Evolutionary conservation across 306 rosid species (phyloP).

Genomic region (Cucumis cinereus): DNA sequence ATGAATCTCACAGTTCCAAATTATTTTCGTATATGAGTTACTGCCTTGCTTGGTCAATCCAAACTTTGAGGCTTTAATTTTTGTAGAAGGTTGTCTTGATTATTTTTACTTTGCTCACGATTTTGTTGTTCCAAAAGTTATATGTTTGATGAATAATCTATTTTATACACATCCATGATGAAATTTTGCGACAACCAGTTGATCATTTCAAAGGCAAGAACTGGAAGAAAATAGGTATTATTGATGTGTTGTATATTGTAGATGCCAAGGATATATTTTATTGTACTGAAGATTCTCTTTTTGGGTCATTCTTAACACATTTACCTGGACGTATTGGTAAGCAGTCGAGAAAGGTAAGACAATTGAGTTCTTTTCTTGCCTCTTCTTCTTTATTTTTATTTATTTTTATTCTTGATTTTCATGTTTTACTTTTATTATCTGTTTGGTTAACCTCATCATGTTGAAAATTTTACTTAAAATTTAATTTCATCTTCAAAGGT

Average conservation of each 20-base stretch:
- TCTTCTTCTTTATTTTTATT: no score
- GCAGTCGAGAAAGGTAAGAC: constrained; percentile 97
- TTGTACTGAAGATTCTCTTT: background rate
- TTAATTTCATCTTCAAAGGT: constrained; percentile 41
- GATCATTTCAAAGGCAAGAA: constrained; percentile 88
- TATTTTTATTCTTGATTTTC: background rate
- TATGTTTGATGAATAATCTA: background rate
- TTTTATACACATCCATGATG: constrained; percentile 43
- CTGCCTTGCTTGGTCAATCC: no score
- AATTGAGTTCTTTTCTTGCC: background rate
- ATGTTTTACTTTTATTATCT: background rate
- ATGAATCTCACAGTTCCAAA: no score
- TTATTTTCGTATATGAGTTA: no score
- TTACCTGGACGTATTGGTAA: constrained; percentile 99
- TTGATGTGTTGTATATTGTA: background rate
- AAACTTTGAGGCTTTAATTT: no score
- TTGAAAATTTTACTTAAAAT: background rate
- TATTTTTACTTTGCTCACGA: background rate
- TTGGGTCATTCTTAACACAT: constrained; percentile 19
- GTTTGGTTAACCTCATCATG: background rate
- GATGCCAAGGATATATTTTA: background rate
- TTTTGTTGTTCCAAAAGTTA: background rate
- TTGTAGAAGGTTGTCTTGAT: no score
- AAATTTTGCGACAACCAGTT: constrained; percentile 65
- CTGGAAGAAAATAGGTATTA: constrained; percentile 94